Evolutionary conservation across 805 yeast species (phyloP).

Genomic region (Candida hungchunana): DNA sequence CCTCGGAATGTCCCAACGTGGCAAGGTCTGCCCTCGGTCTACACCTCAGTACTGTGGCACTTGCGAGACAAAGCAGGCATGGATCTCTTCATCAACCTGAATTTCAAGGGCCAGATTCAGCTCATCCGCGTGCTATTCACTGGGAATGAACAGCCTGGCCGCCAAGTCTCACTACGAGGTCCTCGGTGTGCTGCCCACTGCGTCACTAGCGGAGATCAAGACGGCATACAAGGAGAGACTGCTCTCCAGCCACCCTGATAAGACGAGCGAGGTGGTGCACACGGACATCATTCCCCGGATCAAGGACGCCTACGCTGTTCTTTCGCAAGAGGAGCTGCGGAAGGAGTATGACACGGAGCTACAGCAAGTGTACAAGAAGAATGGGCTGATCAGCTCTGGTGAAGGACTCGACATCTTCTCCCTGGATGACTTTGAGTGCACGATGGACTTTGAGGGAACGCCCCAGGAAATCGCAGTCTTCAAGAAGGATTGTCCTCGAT

Average conservation of each 20-base stretch:
- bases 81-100: too few species aligned
- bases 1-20: too few species aligned
- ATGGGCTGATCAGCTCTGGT: constrained; percentile 40
- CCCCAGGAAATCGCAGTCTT: constrained; percentile 34
- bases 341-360: constrained; percentile 50
- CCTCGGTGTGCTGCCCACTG: constrained; percentile 44
- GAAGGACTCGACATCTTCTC: constrained; percentile 69
- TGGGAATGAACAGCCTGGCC: constrained; percentile 10
- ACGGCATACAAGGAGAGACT: constrained; percentile 60
- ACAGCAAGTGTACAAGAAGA: constrained; percentile 28
- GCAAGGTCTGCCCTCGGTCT: too few species aligned
- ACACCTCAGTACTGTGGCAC: too few species aligned
- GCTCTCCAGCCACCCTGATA: constrained; percentile 77
- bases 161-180: constrained; percentile 47
- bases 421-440: constrained; percentile 53
- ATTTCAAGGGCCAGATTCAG: too few species aligned
- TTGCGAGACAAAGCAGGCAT: too few species aligned
- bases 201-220: constrained; percentile 42
- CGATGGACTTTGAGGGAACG: constrained; percentile 33
- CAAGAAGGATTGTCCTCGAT: constrained; percentile 62
- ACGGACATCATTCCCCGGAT: constrained; percentile 39
- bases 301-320: constrained; percentile 58
- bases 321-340: constrained; percentile 40
- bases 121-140: too few species aligned
- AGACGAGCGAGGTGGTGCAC: constrained; percentile 28